Evolutionary conservation across 176 grass and related monocot genomes (phyloP), one percentile per base, ranked within the genome.

Genomic region (Olyra latifolia): DNA sequence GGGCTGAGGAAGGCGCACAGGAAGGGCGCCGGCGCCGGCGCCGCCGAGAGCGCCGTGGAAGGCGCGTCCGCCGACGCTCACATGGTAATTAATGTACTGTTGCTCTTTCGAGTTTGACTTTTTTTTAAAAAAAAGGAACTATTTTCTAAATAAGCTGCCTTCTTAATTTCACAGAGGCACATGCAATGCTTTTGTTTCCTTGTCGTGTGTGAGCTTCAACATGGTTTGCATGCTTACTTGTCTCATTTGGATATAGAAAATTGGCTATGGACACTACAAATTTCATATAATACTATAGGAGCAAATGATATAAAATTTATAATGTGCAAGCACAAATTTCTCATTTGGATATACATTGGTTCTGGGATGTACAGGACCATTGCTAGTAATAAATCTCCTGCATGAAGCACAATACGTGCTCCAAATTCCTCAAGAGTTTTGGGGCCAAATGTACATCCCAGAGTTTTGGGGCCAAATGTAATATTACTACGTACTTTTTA

Each of bases 1-100:
- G 93, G 93, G 9, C 81, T 92, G 25, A 89, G 78, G 88, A 81
- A 83, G 83, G 44, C 40, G 23, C 56, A 60, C 70, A 80, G 79
- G 62, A 76, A 79, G 74, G n/a, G n/a, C n/a, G n/a, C n/a, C n/a
- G n/a, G n/a, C n/a, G n/a, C n/a, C n/a, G 28, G 62, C 30, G 76
- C 22, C 57, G 82, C 61, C 52, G 87, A 38, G 19, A 61, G 10
- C 64, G 29, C 65, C 64, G 71, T 62, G 23, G 77, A 62, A 10
- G 77, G 50, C 56, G 23, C 32, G 2, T 42, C 79, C 11, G 40
- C 62, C 60, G 47, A 49, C 25, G 66, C 60, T 28, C 76, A 83
- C 8, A 64, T 79, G 41, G 88, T 85, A 82, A 90, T 75, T 4
- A 35, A 22, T 24, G 39, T 7, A 44, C 20, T 10, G 22, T 3